phyloP scores from a whole-genome alignment of 768 basidiomycete genomes.

The Coprinellus aureogranulatus region DNA sequence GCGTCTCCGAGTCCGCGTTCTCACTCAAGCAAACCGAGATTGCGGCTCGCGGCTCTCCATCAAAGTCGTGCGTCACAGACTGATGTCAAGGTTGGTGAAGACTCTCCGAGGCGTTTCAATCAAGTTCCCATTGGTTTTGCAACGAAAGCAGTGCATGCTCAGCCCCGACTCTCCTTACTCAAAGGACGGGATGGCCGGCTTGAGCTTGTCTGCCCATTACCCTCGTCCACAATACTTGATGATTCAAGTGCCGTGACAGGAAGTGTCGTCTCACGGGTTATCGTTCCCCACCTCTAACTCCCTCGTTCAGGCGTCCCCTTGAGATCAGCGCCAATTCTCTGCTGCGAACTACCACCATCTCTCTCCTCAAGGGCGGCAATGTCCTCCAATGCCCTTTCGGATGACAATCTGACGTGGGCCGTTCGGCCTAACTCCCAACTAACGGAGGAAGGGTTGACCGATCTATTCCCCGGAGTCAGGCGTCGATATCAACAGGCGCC shows the following conservation, averaged over 20 bases:
- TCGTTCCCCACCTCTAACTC: background rate
- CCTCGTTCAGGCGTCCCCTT: background rate
- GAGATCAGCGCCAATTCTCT: background rate
- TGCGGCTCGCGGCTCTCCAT: background rate
- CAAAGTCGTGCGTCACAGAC: background rate
- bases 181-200: background rate
- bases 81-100: background rate
- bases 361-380: background rate
- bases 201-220: background rate
- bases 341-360: background rate
- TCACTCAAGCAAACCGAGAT: too few relatives aligned
- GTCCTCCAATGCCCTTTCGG: background rate
- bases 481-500: background rate
- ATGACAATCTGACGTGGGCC: background rate
- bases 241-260: slow-evolving; percentile 2
- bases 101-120: background rate
- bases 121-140: background rate
- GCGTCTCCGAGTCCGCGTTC: too few relatives aligned
- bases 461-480: background rate
- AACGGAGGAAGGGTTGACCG: background rate
- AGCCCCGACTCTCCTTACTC: background rate
- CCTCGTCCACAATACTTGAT: background rate
- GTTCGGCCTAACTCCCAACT: background rate
- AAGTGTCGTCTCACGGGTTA: slow-evolving; percentile 8
- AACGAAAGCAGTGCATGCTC: background rate